Base-by-base conservation (phyloP, 1,139 yeast genomes). In the Ashbya aceris region DNA sequence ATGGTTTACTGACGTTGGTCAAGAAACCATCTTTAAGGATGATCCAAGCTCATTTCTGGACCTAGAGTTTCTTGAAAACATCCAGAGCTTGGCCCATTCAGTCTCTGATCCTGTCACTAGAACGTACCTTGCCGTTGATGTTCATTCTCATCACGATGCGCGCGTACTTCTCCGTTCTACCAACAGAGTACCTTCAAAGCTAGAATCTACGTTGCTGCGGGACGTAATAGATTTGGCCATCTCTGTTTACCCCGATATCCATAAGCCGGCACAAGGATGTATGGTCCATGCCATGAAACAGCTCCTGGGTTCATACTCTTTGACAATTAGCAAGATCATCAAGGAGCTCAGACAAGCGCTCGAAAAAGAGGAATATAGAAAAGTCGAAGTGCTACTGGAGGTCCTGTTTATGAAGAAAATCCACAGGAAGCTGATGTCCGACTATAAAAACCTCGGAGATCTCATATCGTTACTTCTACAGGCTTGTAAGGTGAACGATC, bases 1-100 rank as follows among this genome's bases (percentile, higher is more conserved):
- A 8, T 91, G 95, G 87, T 77, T 91, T 49, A 74, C 84, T 12
- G 94, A 87, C 58, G 83, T 83, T 26, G 95, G 95, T 1, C 71
- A 77, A 48, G 95, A 84, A 53, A 68, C 83, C 10, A 67, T 81
- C 1, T 74, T 81, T 40, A 81, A 74, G 41, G 66, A 74, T 9
- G 76, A 79, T 47, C 74, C 73, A 30, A 68, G 66, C 35, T 61
- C 71, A 8, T 57, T 61, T 30, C 61, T 73, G 23, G 70, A 74
- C 35, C 68, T 74, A 45, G 66, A 67, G 1, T 71, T 68, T 47
- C 66, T 74, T 47, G 71, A 69, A 32, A 68, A 69, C 39, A 67
- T 68, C 28, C 77, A 71, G 53, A 56, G 69, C 23, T 53, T 73
- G 3, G 65, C 74, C 0, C 77, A 77, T 23, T 51, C 79, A 13